These are phyloP conservation scores for Rheum nobile DNA, from an alignment of 148 eudicot genomes.

Conservation along the genomic window DNA sequence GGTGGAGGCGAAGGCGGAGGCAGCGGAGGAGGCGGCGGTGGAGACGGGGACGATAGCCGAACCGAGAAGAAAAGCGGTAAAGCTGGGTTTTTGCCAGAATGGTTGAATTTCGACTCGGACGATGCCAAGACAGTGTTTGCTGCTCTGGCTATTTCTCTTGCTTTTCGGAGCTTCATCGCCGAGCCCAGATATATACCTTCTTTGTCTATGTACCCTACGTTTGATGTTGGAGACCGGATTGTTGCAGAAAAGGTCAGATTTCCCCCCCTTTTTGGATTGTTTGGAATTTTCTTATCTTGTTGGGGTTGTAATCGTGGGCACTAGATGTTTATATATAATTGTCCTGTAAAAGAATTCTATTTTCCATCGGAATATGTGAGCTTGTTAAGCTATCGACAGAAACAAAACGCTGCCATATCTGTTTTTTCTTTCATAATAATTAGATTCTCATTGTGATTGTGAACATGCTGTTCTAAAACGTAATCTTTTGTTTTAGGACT, in stretches of 20 bases:
- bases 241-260: conserved; percentile 91
- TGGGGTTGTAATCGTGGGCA: background rate
- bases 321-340: background rate
- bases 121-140: conserved; percentile 82
- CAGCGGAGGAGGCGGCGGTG: conserved; percentile 34
- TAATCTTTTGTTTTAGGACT: background rate
- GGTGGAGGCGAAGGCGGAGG: conserved; percentile 36
- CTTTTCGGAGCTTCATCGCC: conserved; percentile 77
- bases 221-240: conserved; percentile 87
- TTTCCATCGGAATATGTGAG: background rate
- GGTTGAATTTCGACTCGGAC: conserved; percentile 68
- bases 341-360: background rate
- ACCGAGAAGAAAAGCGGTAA: conserved; percentile 22
- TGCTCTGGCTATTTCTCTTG: conserved; percentile 74
- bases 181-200: conserved; percentile 97
- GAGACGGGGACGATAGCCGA: conserved; percentile 37
- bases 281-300: background rate
- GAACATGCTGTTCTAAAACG: background rate
- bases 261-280: background rate
- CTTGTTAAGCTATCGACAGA: background rate
- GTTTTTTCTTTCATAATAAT: background rate
- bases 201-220: conserved; percentile 95
- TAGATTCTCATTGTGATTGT: background rate
- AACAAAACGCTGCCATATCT: background rate
- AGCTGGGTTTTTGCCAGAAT: conserved; percentile 53